Conservation (phyloP, 2,329 filamentous ascomycete species). For the Cladosporium velox region DNA sequence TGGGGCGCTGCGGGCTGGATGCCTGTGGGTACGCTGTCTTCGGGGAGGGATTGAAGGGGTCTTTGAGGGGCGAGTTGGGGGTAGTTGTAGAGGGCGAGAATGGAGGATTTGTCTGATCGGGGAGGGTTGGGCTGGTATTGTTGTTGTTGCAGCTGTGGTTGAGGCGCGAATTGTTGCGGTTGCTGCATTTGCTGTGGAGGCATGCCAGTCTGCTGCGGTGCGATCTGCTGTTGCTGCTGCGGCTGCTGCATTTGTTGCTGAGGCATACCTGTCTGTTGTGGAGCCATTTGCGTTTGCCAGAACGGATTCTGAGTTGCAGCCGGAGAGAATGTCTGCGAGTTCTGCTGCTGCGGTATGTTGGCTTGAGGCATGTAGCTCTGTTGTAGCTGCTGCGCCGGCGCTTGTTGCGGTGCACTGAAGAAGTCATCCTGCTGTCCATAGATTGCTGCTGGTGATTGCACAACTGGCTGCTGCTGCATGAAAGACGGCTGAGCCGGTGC, state of each 20-base stretch:
- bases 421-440: slow-evolving; percentile 34
- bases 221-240: slow-evolving; percentile 39
- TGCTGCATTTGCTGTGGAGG: slow-evolving; percentile 39
- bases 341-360: slow-evolving; percentile 20
- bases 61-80: slow-evolving; percentile 54
- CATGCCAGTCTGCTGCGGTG: slow-evolving; percentile 35
- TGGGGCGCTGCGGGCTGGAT: slow-evolving; percentile 29
- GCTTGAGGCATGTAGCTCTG: slow-evolving; percentile 11
- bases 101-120: slow-evolving; percentile 69
- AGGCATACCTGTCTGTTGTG: slow-evolving; percentile 26
- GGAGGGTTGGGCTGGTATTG: slow-evolving; percentile 36
- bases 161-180: slow-evolving; percentile 33
- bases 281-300: slow-evolving; percentile 30
- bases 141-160: slow-evolving; percentile 29
- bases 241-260: slow-evolving; percentile 38
- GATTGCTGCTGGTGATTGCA: slow-evolving; percentile 31
- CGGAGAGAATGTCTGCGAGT: neutral
- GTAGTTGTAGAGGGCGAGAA: slow-evolving; percentile 73
- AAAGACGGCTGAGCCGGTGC: slow-evolving; percentile 5
- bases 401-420: slow-evolving; percentile 28
- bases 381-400: slow-evolving; percentile 18
- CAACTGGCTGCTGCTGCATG: slow-evolving; percentile 37
- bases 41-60: slow-evolving; percentile 39
- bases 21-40: slow-evolving; percentile 35
- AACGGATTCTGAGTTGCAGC: slow-evolving; percentile 25